phyloP scores from a whole-genome alignment of 345 rosid species.

The Eutrema yunnanense region DNA sequence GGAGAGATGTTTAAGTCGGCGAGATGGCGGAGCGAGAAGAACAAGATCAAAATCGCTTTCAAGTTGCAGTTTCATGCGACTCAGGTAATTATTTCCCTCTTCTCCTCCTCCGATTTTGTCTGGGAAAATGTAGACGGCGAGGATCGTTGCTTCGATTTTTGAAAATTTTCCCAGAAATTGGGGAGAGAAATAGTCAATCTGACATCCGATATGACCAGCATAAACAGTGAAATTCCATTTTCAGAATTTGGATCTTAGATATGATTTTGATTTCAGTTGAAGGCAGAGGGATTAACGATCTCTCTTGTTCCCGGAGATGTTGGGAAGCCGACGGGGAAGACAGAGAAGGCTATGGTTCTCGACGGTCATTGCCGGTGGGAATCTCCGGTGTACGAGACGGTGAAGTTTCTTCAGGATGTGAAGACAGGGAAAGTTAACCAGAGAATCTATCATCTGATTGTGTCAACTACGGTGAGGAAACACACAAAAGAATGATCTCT shows the following conservation, averaged over 20 bases:
- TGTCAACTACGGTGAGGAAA: constrained; percentile 62
- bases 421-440: constrained; percentile 60
- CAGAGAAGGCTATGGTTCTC: constrained; percentile 53
- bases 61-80: constrained; percentile 87
- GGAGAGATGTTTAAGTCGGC: constrained; percentile 73
- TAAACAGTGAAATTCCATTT: constrained; percentile 2
- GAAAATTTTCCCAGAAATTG: background rate
- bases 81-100: constrained; percentile 43
- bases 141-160: constrained; percentile 2
- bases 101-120: background rate
- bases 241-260: background rate
- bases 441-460: constrained; percentile 63
- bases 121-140: background rate
- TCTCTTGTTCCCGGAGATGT: constrained; percentile 81
- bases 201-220: constrained; percentile 10
- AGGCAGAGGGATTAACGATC: constrained; percentile 62
- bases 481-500: background rate
- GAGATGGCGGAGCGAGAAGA: constrained; percentile 81
- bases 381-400: constrained; percentile 62
- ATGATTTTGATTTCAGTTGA: constrained; percentile 25
- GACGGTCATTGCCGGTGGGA: constrained; percentile 81
- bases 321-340: constrained; percentile 58
- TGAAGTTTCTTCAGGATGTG: constrained; percentile 55
- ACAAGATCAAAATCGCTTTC: constrained; percentile 76
- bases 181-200: constrained; percentile 1